These are phyloP conservation scores for Alectoria sarmentosa DNA, from an alignment of 495 filamentous ascomycete species.

Conservation along the genomic window DNA sequence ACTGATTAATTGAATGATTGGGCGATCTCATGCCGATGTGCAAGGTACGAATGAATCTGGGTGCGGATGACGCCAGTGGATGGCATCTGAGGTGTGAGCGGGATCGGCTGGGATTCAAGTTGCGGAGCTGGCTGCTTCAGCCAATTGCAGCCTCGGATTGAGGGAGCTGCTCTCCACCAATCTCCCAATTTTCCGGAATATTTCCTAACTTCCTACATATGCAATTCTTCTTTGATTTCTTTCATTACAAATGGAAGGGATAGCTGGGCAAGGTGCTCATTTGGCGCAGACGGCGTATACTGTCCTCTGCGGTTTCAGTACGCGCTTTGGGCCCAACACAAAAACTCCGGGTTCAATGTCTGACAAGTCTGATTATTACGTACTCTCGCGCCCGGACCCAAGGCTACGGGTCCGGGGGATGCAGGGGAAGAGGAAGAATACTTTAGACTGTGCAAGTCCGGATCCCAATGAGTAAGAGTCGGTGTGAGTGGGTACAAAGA, in stretches of 20 bases:
- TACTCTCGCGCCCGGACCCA: background rate
- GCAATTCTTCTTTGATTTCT: no score
- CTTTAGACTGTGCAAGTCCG: background rate
- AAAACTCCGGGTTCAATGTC: background rate
- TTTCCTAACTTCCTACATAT: no score
- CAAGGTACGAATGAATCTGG: slow-evolving; percentile 1
- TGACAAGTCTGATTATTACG: background rate
- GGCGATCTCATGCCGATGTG: slow-evolving; percentile 3
- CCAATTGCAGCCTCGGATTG: background rate
- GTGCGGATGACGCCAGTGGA: background rate
- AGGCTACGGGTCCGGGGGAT: background rate
- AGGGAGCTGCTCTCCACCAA: background rate
- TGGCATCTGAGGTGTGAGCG: no score
- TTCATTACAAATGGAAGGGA: no score
- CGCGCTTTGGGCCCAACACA: no score
- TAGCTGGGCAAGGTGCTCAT: no score
- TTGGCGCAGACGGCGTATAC: background rate
- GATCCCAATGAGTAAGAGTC: background rate
- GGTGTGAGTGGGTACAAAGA: background rate
- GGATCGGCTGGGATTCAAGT: no score
- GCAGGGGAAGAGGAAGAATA: background rate
- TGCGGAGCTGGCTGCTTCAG: no score
- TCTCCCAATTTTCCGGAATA: background rate
- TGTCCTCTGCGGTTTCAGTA: background rate
- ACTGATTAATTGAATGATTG: slow-evolving; percentile 13